phyloP scores from a whole-genome alignment of 768 basidiomycete genomes.

The Tricholomella constricta region DNA sequence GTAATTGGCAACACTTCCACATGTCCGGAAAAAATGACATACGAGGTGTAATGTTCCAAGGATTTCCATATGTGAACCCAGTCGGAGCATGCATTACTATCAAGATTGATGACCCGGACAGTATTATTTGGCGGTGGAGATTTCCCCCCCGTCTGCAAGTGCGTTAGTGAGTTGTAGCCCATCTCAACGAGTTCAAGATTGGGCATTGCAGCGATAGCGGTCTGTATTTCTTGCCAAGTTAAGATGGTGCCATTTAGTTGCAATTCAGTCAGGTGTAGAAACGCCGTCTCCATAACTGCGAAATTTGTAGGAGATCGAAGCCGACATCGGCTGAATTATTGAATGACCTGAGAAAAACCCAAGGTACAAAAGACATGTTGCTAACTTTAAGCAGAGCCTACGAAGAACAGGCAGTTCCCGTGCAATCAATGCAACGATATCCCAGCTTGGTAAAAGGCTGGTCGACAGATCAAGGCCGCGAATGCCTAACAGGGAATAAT shows the following conservation, averaged over 20 bases:
- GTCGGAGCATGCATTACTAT: conserved; percentile 60
- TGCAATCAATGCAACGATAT: conserved; percentile 62
- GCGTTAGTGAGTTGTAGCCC: conserved; percentile 64
- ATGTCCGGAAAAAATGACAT: conserved; percentile 26
- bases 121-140: conserved; percentile 23
- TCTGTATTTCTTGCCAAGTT: conserved; percentile 67
- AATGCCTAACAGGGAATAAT: conserved; percentile 50
- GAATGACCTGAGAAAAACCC: conserved; percentile 15
- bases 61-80: conserved; percentile 56
- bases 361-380: conserved; percentile 17
- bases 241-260: conserved; percentile 75
- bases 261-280: conserved; percentile 58
- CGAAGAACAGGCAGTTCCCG: conserved; percentile 61
- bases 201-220: conserved; percentile 54
- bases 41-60: conserved; percentile 49
- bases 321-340: conserved; percentile 62
- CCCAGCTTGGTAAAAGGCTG: conserved; percentile 75
- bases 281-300: conserved; percentile 39
- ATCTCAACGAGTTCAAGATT: conserved; percentile 59
- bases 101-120: conserved; percentile 65
- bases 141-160: conserved; percentile 28
- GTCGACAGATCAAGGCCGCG: conserved; percentile 80
- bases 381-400: conserved; percentile 79
- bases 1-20: conserved; percentile 10
- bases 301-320: conserved; percentile 43